phyloP scores from a whole-genome alignment of 2,329 filamentous ascomycete species.

The Botrytis deweyae region DNA sequence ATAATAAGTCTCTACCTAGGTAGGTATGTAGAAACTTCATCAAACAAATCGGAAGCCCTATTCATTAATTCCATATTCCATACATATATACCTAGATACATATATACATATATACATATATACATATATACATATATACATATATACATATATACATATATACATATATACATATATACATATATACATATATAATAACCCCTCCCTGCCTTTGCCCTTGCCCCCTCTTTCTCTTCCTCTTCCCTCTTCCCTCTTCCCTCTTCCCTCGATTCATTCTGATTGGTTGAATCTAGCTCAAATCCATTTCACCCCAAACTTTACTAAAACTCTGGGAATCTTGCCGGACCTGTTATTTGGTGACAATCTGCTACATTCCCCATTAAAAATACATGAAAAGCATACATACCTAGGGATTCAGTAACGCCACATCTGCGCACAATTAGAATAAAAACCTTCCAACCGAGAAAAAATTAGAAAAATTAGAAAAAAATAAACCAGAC shows the following conservation, averaged over 20 bases:
- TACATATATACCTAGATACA: neutral
- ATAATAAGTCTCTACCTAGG: neutral
- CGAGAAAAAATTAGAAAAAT: neutral
- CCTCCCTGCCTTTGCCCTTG: neutral
- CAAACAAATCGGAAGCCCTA: neutral
- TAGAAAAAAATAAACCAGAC: neutral
- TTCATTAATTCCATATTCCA: neutral
- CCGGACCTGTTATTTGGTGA: neutral
- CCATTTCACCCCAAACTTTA: neutral
- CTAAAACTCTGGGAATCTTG: neutral
- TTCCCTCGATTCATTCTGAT: conserved; percentile 2
- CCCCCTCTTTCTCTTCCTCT: neutral
- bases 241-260: neutral
- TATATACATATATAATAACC: neutral
- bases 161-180: too few relatives aligned
- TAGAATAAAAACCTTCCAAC: neutral
- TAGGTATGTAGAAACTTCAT: neutral
- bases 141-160: too few relatives aligned
- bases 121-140: too few relatives aligned
- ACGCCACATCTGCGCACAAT: conserved; percentile 8
- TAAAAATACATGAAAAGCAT: neutral
- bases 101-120: too few relatives aligned
- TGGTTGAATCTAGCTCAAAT: neutral
- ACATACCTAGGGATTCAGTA: too few relatives aligned
- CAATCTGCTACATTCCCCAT: neutral